These are phyloP conservation scores for Spinacia oleracea DNA, from an alignment of 179 eudicot species.

Conservation along the genomic window DNA sequence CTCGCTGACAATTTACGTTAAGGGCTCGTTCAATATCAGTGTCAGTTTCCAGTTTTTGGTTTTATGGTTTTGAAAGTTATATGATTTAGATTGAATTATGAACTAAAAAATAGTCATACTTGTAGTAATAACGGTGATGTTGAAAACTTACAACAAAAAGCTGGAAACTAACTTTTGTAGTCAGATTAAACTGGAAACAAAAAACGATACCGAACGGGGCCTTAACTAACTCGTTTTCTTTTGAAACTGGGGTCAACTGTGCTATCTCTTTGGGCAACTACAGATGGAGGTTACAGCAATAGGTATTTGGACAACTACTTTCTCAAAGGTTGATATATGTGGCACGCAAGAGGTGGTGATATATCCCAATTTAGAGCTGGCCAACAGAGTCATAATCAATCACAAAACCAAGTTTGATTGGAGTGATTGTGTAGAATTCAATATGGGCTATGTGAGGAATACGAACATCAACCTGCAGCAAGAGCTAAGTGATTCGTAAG, in stretches of 20 bases:
- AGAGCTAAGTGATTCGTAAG: neutral
- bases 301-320: slow-evolving; percentile 23
- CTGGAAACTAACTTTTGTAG: too few relatives aligned
- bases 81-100: too few relatives aligned
- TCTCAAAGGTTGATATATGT: neutral
- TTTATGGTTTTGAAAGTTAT: too few relatives aligned
- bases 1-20: neutral
- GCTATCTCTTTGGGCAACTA: neutral
- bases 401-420: slow-evolving; percentile 20
- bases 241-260: neutral
- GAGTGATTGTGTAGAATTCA: slow-evolving; percentile 10
- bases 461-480: neutral
- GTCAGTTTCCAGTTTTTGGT: too few relatives aligned
- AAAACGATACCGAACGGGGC: too few relatives aligned
- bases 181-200: too few relatives aligned
- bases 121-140: too few relatives aligned
- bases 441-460: neutral
- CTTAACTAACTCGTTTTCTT: neutral
- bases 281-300: slow-evolving; percentile 22
- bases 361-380: slow-evolving; percentile 23
- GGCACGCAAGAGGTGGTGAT: slow-evolving; percentile 16
- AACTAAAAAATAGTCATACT: too few relatives aligned
- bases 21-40: too few relatives aligned
- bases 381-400: slow-evolving; percentile 15
- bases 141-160: too few relatives aligned